Evolutionary conservation across 1,284 basidiomycete genomes (phyloP).

Genomic region (Trichosporon asahii): DNA sequence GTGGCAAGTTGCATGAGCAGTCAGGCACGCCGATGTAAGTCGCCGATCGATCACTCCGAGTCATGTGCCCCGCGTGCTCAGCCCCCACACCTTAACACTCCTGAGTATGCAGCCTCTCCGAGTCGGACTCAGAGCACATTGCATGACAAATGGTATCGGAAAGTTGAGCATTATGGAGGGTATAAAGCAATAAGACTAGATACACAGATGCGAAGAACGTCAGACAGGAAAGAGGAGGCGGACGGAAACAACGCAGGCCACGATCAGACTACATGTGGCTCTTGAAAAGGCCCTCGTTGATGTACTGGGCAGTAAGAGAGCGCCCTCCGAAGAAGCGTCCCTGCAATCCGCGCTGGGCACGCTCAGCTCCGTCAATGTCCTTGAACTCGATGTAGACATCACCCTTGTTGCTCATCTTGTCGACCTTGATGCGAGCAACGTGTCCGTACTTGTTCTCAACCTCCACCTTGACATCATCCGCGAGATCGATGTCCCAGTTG

Average conservation of each 20-base stretch:
- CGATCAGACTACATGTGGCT: conserved; percentile 57
- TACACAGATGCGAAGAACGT: not conserved
- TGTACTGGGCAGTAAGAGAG: conserved; percentile 77
- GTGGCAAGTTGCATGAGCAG: not conserved
- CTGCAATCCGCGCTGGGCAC: conserved; percentile 82
- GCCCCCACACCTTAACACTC: not conserved
- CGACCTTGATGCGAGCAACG: conserved; percentile 84
- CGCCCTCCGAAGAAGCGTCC: conserved; percentile 94
- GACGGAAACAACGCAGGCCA: not conserved
- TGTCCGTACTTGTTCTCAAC: conserved; percentile 85
- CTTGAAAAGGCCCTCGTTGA: conserved; percentile 88
- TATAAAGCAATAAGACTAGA: not conserved
- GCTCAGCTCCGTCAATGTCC: conserved; percentile 70
- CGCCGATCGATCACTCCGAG: not conserved
- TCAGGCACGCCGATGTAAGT: not conserved
- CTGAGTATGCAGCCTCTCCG: not conserved
- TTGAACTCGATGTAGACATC: conserved; percentile 96
- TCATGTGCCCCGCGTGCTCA: not conserved
- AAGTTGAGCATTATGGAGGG: not conserved
- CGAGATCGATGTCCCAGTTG: conserved; percentile 95
- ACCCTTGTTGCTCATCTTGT: conserved; percentile 81
- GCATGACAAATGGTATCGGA: not conserved
- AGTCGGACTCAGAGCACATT: not conserved
- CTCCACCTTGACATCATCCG: conserved; percentile 92
- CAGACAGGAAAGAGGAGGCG: not conserved